Evolutionary conservation across 2,329 filamentous ascomycete species (phyloP).

Genomic region (Calonectria pauciramosa): DNA sequence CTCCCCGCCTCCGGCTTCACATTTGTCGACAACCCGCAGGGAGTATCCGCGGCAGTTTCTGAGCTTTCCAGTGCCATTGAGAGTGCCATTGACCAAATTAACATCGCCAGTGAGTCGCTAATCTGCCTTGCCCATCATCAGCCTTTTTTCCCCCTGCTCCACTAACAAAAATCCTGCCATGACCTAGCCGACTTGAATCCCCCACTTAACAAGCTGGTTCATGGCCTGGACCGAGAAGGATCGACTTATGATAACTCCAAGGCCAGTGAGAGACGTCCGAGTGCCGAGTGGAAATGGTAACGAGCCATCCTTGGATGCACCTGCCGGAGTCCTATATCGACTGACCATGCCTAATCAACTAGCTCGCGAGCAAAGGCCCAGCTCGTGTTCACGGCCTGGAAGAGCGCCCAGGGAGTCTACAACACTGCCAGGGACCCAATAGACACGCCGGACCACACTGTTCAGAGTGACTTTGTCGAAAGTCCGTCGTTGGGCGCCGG

Average conservation of each 20-base stretch:
- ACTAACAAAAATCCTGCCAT: conserved; percentile 1
- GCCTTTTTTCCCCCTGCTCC: neutral
- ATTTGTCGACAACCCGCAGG: conserved; percentile 23
- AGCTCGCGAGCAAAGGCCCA: conserved; percentile 33
- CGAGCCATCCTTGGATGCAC: neutral
- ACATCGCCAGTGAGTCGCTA: conserved; percentile 10
- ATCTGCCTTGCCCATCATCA: neutral
- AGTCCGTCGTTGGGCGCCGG: conserved; percentile 27
- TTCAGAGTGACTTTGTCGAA: conserved; percentile 24
- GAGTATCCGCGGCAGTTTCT: conserved; percentile 6
- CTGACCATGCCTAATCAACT: neutral
- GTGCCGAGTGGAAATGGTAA: conserved; percentile 38
- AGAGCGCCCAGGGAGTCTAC: conserved; percentile 36
- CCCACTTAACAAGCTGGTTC: conserved; percentile 33
- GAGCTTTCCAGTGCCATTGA: conserved; percentile 18
- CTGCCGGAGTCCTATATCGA: neutral
- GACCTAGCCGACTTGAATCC: conserved; percentile 26
- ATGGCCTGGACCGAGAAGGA: conserved; percentile 39
- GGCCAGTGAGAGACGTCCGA: conserved; percentile 21
- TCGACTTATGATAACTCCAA: conserved; percentile 40
- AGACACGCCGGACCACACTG: conserved; percentile 28
- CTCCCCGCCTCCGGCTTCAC: conserved; percentile 17
- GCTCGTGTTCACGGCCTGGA: conserved; percentile 37
- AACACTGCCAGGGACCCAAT: conserved; percentile 15
- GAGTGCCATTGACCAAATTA: conserved; percentile 15